Percentiles rank a stretch among this genome's conserved stretches.
Conservation (phyloP, 441 rosid genomes). For the Flueggea neowawraea region DNA sequence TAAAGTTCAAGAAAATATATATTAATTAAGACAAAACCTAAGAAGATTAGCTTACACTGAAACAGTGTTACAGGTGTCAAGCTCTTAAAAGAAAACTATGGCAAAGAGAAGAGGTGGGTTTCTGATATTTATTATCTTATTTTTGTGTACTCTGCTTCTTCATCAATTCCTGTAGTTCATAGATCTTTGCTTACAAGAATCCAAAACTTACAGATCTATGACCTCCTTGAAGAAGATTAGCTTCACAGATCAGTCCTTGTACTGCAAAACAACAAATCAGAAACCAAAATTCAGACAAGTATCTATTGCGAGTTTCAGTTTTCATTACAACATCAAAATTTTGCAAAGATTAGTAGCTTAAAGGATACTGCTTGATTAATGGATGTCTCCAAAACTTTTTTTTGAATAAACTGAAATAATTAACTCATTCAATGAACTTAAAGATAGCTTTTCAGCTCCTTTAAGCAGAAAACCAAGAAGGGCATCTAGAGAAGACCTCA, state of each 20-base stretch:
- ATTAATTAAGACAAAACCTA: conserved; percentile 11
- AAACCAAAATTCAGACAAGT: neutral
- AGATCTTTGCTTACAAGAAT: conserved; percentile 28
- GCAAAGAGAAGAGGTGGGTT: neutral
- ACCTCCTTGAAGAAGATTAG: conserved; percentile 13
- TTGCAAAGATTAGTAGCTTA: neutral
- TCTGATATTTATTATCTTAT: conserved; percentile 2
- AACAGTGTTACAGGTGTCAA: conserved; percentile 73
- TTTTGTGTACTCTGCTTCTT: conserved; percentile 8
- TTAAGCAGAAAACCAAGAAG: neutral
- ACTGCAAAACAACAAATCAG: conserved; percentile 17
- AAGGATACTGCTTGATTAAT: neutral
- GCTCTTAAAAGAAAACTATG: conserved; percentile 32
- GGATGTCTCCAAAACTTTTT: neutral
- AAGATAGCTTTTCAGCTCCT: conserved; percentile 7
- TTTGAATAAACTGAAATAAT: conserved; percentile 1
- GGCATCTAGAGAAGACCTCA: conserved; percentile 21
- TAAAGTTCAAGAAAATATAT: conserved; percentile 1
- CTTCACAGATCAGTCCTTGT: conserved; percentile 32
- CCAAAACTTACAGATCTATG: conserved; percentile 46
- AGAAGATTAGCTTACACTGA: conserved; percentile 23
- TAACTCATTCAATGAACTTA: conserved; percentile 8
- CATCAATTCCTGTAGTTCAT: conserved; percentile 14
- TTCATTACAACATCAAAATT: neutral
- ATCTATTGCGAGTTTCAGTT: neutral